Base-by-base conservation (phyloP, 176 grass and related monocot genomes). In the Avena sativa region DNA sequence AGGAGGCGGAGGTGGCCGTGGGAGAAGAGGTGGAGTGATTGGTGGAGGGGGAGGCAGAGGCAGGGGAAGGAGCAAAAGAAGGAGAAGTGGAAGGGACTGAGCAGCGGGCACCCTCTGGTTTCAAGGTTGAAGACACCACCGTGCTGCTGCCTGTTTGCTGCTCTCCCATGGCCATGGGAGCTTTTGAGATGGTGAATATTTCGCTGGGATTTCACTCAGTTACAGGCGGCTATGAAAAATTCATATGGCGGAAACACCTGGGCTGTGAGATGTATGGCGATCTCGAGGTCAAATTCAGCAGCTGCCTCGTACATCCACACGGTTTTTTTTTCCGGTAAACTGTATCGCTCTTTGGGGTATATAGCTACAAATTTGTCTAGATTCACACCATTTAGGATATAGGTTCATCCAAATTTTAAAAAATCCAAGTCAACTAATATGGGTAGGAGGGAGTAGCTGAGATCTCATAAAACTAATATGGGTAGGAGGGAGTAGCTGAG, bases 1-100 rank as follows among this genome's bases (percentile, higher is more conserved):
- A 84, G 87, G 92, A 0, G 85, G 87, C 0, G 58, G 74, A 13
- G 85, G 89, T 19, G 48, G 82, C 0, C 34, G 87, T 1, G 66
- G 91, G 0, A 43, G 93, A 9, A 46, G 84, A 2, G 62, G 85
- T 0, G 14, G 69, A 14, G 83, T 82, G 1, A 49, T 60, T 12
- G 78, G 87, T 2, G 14, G 57, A 16, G 81, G 88, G 0, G 9
- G 49, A 1, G 85, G 85, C 11, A 77, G 72, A 7, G 84, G 89
- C 0, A 26, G 60, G 10, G 77, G 86, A 1, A 80, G 48, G 82
- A n/a, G 67, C 0, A 38, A 76, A 5, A 17, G 86, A 10, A 67
- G 81, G 60, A 17, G 86, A 10, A 67, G 81, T 50, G 83, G 82
- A 20, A 64, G 80, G 83, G 53, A 68, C 53, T 89, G 15, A 14